Evolutionary conservation across 1,284 basidiomycete genomes (phyloP), one percentile per base, ranked within the genome.

Genomic region (Amylostereum areolatum): DNA sequence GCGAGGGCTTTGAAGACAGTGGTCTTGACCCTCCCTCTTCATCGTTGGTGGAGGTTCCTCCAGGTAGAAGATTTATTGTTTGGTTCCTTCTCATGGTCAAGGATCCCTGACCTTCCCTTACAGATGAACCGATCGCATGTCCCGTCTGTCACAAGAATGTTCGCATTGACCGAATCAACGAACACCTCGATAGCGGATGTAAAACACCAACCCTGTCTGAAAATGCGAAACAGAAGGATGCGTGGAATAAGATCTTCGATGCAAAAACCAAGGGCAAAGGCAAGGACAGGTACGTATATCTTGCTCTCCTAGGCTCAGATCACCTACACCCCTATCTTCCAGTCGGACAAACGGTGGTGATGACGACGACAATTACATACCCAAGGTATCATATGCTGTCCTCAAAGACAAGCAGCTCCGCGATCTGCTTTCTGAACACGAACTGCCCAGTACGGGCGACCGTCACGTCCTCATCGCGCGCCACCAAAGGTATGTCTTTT

Each of bases 321-420:
- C 18, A 18, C 18, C 18, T 18, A 18, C 18, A 18, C 18, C 18
- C 18, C 18, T 18, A 18, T 18, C 18, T 18, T 18, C 18, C 18
- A 18, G 18, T 18, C 18, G 18, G 18, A 18, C 18, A 18, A 32
- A 24, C 28, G 9, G 33, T 45, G 47, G 45, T 30, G 51, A 62
- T 59, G 66, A 74, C 31, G 70, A 65, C 29, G 55, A 68, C 8
- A 67, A 70, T 28, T 43, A 47, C 27, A 66, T 89, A 33, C 83
- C 86, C 3, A 85, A 83, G 55, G 75, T 75, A 8, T 77, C 83
- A 1, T 89, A 89, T 57, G 69, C 71, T 24, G 76, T 79, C 5
- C 64, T 86, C 44, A 85, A 81, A 56, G 82, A 83, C 42, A 79
- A 72, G 56, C 72, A 75, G 43, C 60, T 89, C 4, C 77, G 73